These are phyloP conservation scores for Fusarium sororula DNA, from an alignment of 2,329 filamentous ascomycete genomes.

Conservation along the genomic window DNA sequence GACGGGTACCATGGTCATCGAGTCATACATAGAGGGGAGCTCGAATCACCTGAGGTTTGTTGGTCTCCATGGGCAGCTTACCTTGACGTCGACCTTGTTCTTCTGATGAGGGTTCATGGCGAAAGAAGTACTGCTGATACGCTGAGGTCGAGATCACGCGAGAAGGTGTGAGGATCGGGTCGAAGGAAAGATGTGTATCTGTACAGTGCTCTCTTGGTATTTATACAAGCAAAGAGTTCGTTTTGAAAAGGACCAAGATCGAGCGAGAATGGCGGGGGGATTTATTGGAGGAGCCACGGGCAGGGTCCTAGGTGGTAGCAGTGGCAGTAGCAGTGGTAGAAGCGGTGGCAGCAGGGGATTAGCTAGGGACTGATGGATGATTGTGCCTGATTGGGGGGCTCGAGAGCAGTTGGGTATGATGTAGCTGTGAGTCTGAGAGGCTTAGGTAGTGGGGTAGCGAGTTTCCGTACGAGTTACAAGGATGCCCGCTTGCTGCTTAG, in stretches of 20 bases:
- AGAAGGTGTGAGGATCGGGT: neutral
- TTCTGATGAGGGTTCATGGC: slow-evolving; percentile 95
- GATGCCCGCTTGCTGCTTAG: slow-evolving; percentile 6
- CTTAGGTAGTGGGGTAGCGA: slow-evolving; percentile 6
- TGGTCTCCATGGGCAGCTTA: slow-evolving; percentile 60
- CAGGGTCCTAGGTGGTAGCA: slow-evolving; percentile 20
- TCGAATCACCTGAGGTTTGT: slow-evolving; percentile 26
- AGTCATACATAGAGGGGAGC: slow-evolving; percentile 24
- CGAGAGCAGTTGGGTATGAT: slow-evolving; percentile 35
- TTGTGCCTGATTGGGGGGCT: slow-evolving; percentile 42
- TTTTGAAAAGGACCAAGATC: slow-evolving; percentile 35
- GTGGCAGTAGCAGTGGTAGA: slow-evolving; percentile 11
- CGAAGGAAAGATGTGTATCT: neutral
- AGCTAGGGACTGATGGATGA: neutral
- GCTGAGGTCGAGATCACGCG: neutral
- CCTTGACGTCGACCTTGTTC: slow-evolving; percentile 97
- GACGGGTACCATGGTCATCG: slow-evolving; percentile 4
- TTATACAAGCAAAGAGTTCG: slow-evolving; percentile 12
- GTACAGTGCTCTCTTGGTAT: slow-evolving; percentile 7
- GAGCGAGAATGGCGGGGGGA: slow-evolving; percentile 33
- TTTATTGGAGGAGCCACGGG: slow-evolving; percentile 37
- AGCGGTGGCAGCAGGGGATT: slow-evolving; percentile 25
- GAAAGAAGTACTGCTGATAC: slow-evolving; percentile 34
- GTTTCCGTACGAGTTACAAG: slow-evolving; percentile 9
- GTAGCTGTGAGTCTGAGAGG: slow-evolving; percentile 32